A percentile compares a stretch with the other conserved stretches of the same genome.
These are phyloP conservation scores for Penicillium coprophilum DNA, from an alignment of 495 filamentous ascomycete species.

Conservation along the genomic window DNA sequence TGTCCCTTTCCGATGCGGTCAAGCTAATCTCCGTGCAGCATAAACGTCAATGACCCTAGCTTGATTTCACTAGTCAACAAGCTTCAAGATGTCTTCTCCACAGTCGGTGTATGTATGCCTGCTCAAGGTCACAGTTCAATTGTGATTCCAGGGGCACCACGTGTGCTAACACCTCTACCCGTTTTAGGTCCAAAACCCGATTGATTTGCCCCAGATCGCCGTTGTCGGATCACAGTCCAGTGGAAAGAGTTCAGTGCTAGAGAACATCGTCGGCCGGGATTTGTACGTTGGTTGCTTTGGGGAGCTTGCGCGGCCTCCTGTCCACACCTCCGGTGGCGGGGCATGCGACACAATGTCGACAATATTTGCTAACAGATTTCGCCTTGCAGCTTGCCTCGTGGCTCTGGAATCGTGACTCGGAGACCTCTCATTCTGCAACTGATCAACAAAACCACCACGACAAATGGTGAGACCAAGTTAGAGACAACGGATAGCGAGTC, in stretches of 20 bases:
- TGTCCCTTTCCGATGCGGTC: conserved; percentile 29
- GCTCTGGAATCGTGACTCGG: conserved; percentile 95
- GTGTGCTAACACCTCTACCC: conserved; percentile 35
- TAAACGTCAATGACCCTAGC: conserved; percentile 77
- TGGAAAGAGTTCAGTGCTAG: conserved; percentile 99
- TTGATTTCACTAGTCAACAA: conserved; percentile 97
- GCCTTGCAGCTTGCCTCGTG: conserved; percentile 79
- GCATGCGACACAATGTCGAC: conserved; percentile 15
- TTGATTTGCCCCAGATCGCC: conserved; percentile 97
- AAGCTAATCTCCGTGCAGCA: conserved; percentile 51
- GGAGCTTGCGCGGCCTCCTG: conserved; percentile 8
- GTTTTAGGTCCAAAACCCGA: conserved; percentile 86
- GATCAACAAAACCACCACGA: conserved; percentile 74
- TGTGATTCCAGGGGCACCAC: conserved; percentile 10
- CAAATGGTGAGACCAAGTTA: conserved; percentile 71
- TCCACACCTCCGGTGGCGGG: conserved; percentile 17
- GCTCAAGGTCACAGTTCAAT: not conserved
- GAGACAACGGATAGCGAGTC: conserved; percentile 77
- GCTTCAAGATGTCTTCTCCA: conserved; percentile 98
- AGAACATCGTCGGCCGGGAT: conserved; percentile 98
- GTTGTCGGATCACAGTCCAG: conserved; percentile 99
- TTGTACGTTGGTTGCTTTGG: conserved; percentile 63
- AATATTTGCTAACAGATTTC: conserved; percentile 33
- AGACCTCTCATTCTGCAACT: conserved; percentile 96
- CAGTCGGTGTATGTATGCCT: conserved; percentile 78